Percentiles rank a stretch among this genome's conserved stretches.
Conservation (phyloP, 495 filamentous ascomycete species). For the Penicillium crystallinum region DNA sequence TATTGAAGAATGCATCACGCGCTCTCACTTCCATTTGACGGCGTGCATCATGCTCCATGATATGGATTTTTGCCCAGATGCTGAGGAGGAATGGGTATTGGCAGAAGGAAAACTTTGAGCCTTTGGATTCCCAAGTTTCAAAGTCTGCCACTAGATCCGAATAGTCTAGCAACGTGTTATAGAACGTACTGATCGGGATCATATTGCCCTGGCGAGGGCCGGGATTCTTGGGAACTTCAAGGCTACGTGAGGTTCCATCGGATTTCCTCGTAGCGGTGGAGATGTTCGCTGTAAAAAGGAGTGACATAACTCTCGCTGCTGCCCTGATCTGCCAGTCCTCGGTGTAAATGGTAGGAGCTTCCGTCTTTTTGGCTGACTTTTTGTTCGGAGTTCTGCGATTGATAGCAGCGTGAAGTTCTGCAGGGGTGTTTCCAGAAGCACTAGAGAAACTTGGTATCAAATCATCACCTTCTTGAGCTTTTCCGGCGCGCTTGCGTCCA, state of each 20-base stretch:
- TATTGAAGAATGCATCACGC: conserved; percentile 86
- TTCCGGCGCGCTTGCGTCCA: conserved; percentile 56
- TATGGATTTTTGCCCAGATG: conserved; percentile 89
- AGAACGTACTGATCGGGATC: conserved; percentile 78
- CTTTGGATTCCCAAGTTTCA: conserved; percentile 76
- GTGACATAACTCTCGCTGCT: conserved; percentile 72
- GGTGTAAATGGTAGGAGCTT: conserved; percentile 58
- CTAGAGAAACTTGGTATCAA: conserved; percentile 67
- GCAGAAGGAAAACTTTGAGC: conserved; percentile 80
- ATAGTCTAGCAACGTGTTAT: conserved; percentile 81
- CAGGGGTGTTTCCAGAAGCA: conserved; percentile 53
- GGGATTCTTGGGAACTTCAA: conserved; percentile 25
- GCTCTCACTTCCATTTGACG: conserved; percentile 91
- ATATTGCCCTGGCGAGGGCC: conserved; percentile 55
- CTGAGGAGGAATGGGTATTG: conserved; percentile 93
- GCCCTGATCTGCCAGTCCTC: conserved; percentile 92
- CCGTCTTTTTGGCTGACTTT: conserved; percentile 33
- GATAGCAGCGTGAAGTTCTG: conserved; percentile 76
- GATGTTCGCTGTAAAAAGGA: conserved; percentile 82
- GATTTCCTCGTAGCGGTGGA: conserved; percentile 34
- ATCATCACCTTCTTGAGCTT: conserved; percentile 51
- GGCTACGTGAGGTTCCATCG: conserved; percentile 20
- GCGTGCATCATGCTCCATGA: conserved; percentile 83
- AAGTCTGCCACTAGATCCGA: conserved; percentile 84
- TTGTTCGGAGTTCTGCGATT: conserved; percentile 51